These are phyloP conservation scores for Vigna reflexopilosa DNA, from an alignment of 306 rosid species.

Conservation along the genomic window DNA sequence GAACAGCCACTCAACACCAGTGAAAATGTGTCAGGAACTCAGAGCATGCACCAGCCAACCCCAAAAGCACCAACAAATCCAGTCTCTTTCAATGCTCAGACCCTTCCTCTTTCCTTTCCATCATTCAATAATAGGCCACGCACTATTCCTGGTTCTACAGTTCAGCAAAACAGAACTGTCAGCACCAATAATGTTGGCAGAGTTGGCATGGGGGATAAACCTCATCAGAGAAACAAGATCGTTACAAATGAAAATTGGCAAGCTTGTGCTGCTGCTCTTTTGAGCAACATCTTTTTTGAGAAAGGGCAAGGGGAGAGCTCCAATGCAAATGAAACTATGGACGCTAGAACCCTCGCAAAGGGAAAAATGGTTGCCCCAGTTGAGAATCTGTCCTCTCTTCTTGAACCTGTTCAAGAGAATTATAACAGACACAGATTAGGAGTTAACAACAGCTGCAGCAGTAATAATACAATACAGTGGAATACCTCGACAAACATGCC, in stretches of 20 bases:
- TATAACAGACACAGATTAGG: too few species aligned
- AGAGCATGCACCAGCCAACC: neutral
- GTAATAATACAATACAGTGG: neutral
- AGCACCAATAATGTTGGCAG: neutral
- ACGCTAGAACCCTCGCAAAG: neutral
- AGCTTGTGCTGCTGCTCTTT: constrained; percentile 18
- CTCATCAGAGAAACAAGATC: neutral
- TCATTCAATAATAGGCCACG: neutral
- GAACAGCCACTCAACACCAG: neutral
- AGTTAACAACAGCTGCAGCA: too few species aligned
- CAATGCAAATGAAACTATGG: neutral
- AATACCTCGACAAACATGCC: neutral
- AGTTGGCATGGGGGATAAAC: neutral
- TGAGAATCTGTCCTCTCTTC: constrained; percentile 1
- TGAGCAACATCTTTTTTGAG: neutral
- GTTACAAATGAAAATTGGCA: neutral
- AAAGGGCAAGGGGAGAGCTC: neutral
- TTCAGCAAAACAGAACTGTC: neutral
- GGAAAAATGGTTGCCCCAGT: neutral
- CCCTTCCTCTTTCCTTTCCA: neutral
- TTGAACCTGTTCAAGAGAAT: neutral
- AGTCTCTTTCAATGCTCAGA: neutral
- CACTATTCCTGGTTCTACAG: neutral
- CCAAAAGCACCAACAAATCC: neutral
- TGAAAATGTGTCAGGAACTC: neutral